Conservation (phyloP, 345 rosid genomes). For the Populus simonii region DNA sequence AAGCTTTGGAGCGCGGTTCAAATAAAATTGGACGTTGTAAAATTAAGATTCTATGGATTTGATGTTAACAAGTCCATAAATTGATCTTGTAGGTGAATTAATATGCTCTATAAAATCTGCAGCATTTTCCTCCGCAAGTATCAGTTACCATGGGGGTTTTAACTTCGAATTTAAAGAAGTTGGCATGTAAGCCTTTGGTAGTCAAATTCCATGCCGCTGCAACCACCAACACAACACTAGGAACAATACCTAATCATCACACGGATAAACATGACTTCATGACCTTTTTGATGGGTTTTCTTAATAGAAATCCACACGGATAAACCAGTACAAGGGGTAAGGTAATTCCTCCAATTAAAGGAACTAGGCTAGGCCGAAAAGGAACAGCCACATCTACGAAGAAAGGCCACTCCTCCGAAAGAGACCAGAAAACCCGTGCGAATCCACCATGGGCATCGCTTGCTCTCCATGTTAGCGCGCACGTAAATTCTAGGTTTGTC, state of each 20-base stretch:
- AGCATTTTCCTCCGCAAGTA: background rate
- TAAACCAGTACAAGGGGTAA: constrained; percentile 41
- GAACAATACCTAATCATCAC: constrained; percentile 37
- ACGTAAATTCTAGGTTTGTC: constrained; percentile 47
- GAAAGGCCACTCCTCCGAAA: constrained; percentile 41
- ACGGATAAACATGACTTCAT: background rate
- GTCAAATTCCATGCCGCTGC: constrained; percentile 41
- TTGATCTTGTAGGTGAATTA: background rate
- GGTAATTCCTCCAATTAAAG: constrained; percentile 45
- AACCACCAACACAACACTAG: constrained; percentile 30
- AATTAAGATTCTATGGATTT: background rate
- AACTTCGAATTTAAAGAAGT: constrained; percentile 25
- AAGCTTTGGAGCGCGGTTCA: background rate
- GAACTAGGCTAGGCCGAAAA: constrained; percentile 36
- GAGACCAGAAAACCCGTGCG: constrained; percentile 28
- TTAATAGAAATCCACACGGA: constrained; percentile 50
- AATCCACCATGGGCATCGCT: constrained; percentile 25
- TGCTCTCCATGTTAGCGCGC: constrained; percentile 20
- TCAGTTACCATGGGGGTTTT: constrained; percentile 21
- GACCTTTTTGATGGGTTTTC: constrained; percentile 1
- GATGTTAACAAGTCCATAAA: background rate
- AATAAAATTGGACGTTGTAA: background rate
- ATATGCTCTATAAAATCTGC: background rate
- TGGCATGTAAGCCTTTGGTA: constrained; percentile 39
- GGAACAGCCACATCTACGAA: constrained; percentile 47